Conservation (phyloP, 2,329 filamentous ascomycete genomes). For the Rutstroemia sp. region DNA sequence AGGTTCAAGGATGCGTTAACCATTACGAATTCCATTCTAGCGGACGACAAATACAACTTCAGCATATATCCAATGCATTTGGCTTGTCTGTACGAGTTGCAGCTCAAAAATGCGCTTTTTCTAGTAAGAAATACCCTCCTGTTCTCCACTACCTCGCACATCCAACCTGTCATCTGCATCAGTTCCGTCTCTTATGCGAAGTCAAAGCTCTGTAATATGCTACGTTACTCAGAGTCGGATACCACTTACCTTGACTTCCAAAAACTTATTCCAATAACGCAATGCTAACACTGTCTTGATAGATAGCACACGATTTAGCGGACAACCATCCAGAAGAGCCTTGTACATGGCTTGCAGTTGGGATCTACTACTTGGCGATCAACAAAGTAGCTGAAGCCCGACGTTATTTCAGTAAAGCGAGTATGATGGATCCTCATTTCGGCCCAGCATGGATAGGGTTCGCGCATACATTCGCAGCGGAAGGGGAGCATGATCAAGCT, state of each 20-base stretch:
- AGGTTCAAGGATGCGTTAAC: slow-evolving; percentile 81
- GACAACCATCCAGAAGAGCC: slow-evolving; percentile 88
- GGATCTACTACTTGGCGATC: slow-evolving; percentile 87
- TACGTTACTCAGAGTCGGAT: too few species aligned
- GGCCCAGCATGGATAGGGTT: slow-evolving; percentile 98
- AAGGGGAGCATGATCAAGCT: slow-evolving; percentile 96
- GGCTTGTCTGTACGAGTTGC: slow-evolving; percentile 82
- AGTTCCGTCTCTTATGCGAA: too few species aligned
- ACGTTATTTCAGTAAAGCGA: slow-evolving; percentile 94
- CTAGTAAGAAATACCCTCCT: slow-evolving; percentile 34
- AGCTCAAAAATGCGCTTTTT: slow-evolving; percentile 81
- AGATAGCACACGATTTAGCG: slow-evolving; percentile 78
- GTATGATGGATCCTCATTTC: slow-evolving; percentile 95
- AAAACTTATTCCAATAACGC: not conserved
- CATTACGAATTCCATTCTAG: slow-evolving; percentile 76
- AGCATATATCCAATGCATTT: slow-evolving; percentile 83
- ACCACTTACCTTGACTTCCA: not conserved
- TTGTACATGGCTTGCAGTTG: slow-evolving; percentile 88
- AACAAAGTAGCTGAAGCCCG: slow-evolving; percentile 87
- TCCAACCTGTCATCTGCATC: not conserved
- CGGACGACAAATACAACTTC: slow-evolving; percentile 83
- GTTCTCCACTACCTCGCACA: not conserved
- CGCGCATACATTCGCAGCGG: slow-evolving; percentile 93
- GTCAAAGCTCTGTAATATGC: too few species aligned
- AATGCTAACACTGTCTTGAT: not conserved